These are phyloP conservation scores for Linderina pennispora DNA, from an alignment of 192 early-diverging fungal genomes.

Conservation along the genomic window DNA sequence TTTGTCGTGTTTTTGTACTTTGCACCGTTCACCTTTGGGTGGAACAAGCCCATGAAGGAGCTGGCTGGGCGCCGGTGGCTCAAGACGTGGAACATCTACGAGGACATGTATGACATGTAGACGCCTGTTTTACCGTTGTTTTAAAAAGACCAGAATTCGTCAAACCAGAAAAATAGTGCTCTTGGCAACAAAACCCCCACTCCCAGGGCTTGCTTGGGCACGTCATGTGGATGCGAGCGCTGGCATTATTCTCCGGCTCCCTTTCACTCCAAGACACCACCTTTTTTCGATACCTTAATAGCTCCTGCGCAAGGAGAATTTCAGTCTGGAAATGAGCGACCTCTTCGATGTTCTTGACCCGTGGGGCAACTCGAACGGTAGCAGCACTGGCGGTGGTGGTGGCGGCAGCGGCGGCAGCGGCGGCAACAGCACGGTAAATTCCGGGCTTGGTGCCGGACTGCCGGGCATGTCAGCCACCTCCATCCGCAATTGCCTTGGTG, in stretches of 20 bases:
- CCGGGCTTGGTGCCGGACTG: too few relatives aligned
- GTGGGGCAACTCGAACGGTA: conserved; percentile 30
- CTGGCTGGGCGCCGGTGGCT: conserved; percentile 62
- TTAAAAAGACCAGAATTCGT: too few relatives aligned
- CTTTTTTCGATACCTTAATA: too few relatives aligned
- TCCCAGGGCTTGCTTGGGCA: too few relatives aligned
- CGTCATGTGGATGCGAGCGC: too few relatives aligned
- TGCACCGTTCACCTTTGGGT: conserved; percentile 75
- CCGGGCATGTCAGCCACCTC: neutral
- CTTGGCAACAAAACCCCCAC: too few relatives aligned
- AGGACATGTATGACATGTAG: conserved; percentile 29
- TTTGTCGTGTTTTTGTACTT: conserved; percentile 55
- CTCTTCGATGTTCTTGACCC: conserved; percentile 48
- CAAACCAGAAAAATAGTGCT: too few relatives aligned
- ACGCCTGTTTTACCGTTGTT: too few relatives aligned
- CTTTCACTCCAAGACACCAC: neutral
- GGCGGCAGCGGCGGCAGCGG: neutral
- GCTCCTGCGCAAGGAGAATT: too few relatives aligned
- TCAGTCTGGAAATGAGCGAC: conserved; percentile 44
- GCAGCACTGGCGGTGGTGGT: neutral
- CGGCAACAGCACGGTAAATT: too few relatives aligned
- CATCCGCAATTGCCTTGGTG: neutral
- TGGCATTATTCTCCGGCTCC: neutral
- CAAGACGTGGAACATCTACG: conserved; percentile 72
- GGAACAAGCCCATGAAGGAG: conserved; percentile 54